Conservation (phyloP, 2,329 filamentous ascomycete species). For the Monilinia polystroma region DNA sequence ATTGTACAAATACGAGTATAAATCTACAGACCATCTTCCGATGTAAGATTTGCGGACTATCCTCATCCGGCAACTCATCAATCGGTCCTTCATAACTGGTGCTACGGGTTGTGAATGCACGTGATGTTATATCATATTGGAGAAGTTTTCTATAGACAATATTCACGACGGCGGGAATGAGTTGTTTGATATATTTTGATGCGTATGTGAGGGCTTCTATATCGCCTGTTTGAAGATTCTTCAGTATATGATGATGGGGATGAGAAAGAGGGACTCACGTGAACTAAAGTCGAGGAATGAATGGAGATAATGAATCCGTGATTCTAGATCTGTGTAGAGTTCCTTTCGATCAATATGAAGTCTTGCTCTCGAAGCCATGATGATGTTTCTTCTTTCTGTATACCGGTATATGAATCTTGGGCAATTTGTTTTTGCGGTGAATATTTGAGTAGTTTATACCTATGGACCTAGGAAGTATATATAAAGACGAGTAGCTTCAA, state of each 20-base stretch:
- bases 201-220: conserved; percentile 37
- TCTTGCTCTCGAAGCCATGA: conserved; percentile 14
- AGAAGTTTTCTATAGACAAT: conserved; percentile 82
- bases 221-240: conserved; percentile 35
- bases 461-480: too few relatives aligned
- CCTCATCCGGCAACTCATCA: conserved; percentile 12
- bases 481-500: too few relatives aligned
- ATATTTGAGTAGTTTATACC: too few relatives aligned
- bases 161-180: conserved; percentile 80
- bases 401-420: neutral
- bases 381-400: neutral
- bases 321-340: conserved; percentile 31
- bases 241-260: neutral
- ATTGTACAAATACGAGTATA: too few relatives aligned
- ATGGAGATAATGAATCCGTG: conserved; percentile 36
- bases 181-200: conserved; percentile 44
- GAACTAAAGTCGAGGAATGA: conserved; percentile 35
- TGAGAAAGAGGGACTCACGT: neutral
- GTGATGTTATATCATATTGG: conserved; percentile 77
- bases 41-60: conserved; percentile 69
- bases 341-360: conserved; percentile 29
- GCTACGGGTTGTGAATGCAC: conserved; percentile 65
- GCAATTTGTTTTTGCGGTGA: neutral
- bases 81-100: conserved; percentile 61
- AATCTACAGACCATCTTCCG: conserved; percentile 43